Conservation (phyloP, 441 rosid species). For the Oxalis stricta region DNA sequence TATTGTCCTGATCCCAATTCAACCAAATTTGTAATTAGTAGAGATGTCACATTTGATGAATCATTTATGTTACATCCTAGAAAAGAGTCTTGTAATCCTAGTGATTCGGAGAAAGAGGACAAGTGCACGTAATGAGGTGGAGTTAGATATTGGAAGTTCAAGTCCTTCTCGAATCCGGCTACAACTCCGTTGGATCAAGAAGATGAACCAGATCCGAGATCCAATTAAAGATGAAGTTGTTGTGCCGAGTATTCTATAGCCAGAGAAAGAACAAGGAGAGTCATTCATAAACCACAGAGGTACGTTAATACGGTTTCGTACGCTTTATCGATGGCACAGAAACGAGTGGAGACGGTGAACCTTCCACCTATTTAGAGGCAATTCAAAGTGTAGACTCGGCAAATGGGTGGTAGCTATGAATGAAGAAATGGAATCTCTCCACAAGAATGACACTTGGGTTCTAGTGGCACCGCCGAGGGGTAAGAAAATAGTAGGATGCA, state of each 20-base stretch:
- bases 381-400: background rate
- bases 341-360: background rate
- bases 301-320: background rate
- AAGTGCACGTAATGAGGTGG: too few species aligned
- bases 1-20: background rate
- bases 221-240: too few species aligned
- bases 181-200: too few species aligned
- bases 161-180: too few species aligned
- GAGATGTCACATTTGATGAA: background rate
- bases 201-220: too few species aligned
- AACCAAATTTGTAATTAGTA: background rate
- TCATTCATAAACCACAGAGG: background rate
- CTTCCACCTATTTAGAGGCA: background rate
- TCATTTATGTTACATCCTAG: background rate
- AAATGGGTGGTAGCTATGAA: background rate
- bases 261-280: background rate
- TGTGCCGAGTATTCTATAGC: too few species aligned
- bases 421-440: background rate
- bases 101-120: too few species aligned
- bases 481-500: background rate
- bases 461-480: background rate
- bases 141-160: too few species aligned
- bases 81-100: background rate
- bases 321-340: background rate
- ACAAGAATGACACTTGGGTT: background rate